These are phyloP conservation scores for Leccinellum albellum DNA, from an alignment of 768 basidiomycete species.

Conservation along the genomic window DNA sequence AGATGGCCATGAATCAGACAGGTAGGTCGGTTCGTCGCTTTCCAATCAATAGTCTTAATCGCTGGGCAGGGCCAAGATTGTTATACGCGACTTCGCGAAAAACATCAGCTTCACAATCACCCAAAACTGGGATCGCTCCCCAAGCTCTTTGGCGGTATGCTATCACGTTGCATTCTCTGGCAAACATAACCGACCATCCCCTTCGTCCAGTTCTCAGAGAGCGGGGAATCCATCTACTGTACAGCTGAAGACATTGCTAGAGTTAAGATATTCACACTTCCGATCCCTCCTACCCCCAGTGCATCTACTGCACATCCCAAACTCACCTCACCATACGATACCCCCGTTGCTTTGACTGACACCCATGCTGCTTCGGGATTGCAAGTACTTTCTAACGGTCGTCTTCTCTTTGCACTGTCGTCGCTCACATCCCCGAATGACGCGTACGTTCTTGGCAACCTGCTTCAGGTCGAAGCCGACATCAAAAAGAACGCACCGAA, in stretches of 20 bases:
- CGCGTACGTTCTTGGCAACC: conserved; percentile 57
- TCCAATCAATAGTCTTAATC: background rate
- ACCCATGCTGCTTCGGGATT: conserved; percentile 57
- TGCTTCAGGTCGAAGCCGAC: conserved; percentile 42
- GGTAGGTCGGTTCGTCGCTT: conserved; percentile 34
- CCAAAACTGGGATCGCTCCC: conserved; percentile 83
- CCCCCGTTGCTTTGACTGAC: conserved; percentile 58
- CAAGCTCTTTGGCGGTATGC: conserved; percentile 28
- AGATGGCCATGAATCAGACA: conserved; percentile 89
- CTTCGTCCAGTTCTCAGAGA: conserved; percentile 61
- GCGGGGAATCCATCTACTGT: conserved; percentile 65
- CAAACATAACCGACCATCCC: background rate
- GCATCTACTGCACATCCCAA: conserved; percentile 50
- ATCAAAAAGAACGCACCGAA: conserved; percentile 31
- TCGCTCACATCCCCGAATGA: conserved; percentile 81
- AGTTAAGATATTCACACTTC: conserved; percentile 68
- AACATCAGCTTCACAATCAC: conserved; percentile 71
- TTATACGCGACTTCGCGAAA: conserved; percentile 70
- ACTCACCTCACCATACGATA: conserved; percentile 38
- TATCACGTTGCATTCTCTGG: background rate
- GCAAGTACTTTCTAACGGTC: conserved; percentile 54
- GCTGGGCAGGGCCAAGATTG: conserved; percentile 58
- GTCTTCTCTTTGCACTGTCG: conserved; percentile 68
- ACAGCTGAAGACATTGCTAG: conserved; percentile 77
- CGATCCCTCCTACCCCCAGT: conserved; percentile 59